Evolutionary conservation across 2,329 filamentous ascomycete genomes (phyloP), one percentile per base, ranked within the genome.

Genomic region (Aspergillus vadensis): DNA sequence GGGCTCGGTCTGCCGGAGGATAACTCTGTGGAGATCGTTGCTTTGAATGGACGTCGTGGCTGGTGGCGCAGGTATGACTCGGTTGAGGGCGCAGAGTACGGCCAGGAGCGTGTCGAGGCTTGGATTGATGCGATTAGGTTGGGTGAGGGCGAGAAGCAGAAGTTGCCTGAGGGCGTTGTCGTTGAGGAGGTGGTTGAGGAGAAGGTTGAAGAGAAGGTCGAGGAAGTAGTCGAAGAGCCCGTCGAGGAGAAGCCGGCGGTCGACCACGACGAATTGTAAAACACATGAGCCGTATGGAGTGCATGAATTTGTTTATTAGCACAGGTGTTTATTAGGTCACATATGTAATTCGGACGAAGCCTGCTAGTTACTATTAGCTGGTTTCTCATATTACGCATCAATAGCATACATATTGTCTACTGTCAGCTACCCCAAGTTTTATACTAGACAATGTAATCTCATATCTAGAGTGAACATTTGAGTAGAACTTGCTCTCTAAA

Each of bases 51-150:
- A 32, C 92, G 93, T 70, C 87, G 92, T 57, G 84, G 85, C 44
- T 99, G 95, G 95, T 96, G 88, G 86, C 89, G 90, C 69, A 85
- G 84, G 60, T 95, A 91, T 74, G 79, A 85, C 51, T 53, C 70
- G 3, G 86, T 84, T 6, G 75, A 77, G 8, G 74, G 77, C 15
- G 87, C 87, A 48, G 85, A 84, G 57, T 77, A 70, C 49, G 67
- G 69, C 3, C 72, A 82, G 23, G 81, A 84, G 57, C 85, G 83
- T 25, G 80, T 99, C 30, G 91, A 97, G 79, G 80, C 81, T 63
- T 99, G 94, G 92, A 86, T 99, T 61, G 95, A 99, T 71, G 84
- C 86, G n/a, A 92, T 98, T 63, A 88, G 92, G 39, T 84, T 99
- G 82, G 91, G 93, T 55, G 94, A 98, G 72, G 90, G 91, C 2